Evolutionary conservation across 2,329 filamentous ascomycete species (phyloP), one percentile per base, ranked within the genome.

Genomic region (Pestalotiopsis sp.): DNA sequence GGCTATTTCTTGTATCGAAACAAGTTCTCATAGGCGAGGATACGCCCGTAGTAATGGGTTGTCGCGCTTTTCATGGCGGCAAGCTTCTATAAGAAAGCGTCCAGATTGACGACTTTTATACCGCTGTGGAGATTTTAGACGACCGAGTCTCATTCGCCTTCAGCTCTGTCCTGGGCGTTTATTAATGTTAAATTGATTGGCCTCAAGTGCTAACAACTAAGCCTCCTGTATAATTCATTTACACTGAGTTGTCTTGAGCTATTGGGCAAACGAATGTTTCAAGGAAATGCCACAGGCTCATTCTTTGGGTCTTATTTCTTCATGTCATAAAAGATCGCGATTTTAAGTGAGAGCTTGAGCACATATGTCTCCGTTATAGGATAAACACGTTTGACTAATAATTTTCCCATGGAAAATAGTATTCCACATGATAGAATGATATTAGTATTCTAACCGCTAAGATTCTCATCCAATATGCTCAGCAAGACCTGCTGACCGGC

Each of bases 401-500:
- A 9, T 30, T 30, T 30, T 30, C 5, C 30, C 6, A 7, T 30
- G 30, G 30, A 9, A 30, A 30, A 7, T 7, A 30, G 1, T 7
- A 5, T 44, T 14, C 17, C 14, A 7, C 40, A 4, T n/a, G 14
- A 48, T 14, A 48, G 17, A 14, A 44, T 5, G 1, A 13, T 1
- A 48, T 3, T 2, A 52, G 17, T 7, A 1, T 9, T 22, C 2
- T 22, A 52, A 9, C 44, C 58, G 26, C 58, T 60, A 3, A 60
- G 17, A n/a, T 60, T 30, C 35, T 35, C 58, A 4, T 65, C 62
- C 44, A 65, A 39, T 6, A 65, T n/a, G 39, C 64, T 58, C 10
- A 68, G 48, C 39, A 77, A 64, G 67, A 74, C 76, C 66, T 75
- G 74, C 68, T 76, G 73, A 4, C 76, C 76, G 10, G 71, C 72